Conservation (phyloP, 768 basidiomycete species). For the Pleurotus eryngii region DNA sequence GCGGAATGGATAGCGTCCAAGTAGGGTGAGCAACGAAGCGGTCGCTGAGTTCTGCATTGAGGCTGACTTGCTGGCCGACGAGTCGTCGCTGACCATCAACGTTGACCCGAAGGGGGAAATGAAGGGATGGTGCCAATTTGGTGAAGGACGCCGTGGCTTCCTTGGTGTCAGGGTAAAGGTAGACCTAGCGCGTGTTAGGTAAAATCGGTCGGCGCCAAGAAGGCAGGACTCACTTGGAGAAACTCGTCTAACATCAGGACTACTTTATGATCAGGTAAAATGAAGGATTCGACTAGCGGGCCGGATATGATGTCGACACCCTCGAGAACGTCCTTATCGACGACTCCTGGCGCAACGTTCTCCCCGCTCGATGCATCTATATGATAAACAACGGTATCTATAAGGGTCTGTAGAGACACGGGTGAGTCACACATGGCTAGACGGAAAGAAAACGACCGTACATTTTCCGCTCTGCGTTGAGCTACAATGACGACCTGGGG, state of each 20-base stretch:
- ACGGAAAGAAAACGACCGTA: slow-evolving; percentile 28
- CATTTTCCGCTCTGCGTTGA: slow-evolving; percentile 61
- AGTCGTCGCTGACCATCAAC: slow-evolving; percentile 39
- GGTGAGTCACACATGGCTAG: background rate
- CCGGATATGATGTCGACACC: slow-evolving; percentile 63
- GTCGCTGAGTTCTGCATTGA: slow-evolving; percentile 39
- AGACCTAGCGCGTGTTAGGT: slow-evolving; percentile 35
- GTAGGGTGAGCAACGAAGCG: slow-evolving; percentile 52
- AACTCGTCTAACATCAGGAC: slow-evolving; percentile 73
- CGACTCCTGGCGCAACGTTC: slow-evolving; percentile 34
- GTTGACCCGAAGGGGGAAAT: slow-evolving; percentile 54
- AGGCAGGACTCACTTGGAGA: slow-evolving; percentile 54
- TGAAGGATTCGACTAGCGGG: slow-evolving; percentile 54
- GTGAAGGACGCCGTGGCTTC: slow-evolving; percentile 41
- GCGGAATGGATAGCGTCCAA: slow-evolving; percentile 61
- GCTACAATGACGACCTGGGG: slow-evolving; percentile 63
- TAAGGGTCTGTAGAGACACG: slow-evolving; percentile 39
- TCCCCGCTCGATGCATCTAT: slow-evolving; percentile 77
- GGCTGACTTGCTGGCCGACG: slow-evolving; percentile 52
- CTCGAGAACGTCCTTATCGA: slow-evolving; percentile 40
- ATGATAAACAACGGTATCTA: slow-evolving; percentile 75
- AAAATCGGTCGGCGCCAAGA: background rate
- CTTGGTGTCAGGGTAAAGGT: slow-evolving; percentile 64
- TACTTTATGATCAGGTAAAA: slow-evolving; percentile 46
- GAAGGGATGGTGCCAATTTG: slow-evolving; percentile 39